Evolutionary conservation across 495 filamentous ascomycete genomes (phyloP).

Genomic region (Cetradonia linearis): DNA sequence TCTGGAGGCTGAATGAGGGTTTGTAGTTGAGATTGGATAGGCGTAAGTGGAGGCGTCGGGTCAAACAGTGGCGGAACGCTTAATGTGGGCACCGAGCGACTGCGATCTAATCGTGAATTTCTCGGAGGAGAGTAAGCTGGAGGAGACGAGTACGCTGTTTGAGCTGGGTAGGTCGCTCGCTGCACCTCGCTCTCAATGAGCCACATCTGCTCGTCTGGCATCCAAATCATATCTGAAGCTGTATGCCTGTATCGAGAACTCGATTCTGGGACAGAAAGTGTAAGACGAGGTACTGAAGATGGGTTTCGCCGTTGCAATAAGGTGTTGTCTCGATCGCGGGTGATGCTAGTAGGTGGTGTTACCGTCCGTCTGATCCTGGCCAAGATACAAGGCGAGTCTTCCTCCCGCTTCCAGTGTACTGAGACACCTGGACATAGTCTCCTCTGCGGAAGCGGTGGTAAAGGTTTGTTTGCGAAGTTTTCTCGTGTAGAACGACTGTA

Average conservation of each 20-base stretch:
- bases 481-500: slow-evolving; percentile 12
- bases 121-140: slow-evolving; percentile 16
- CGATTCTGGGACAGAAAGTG: slow-evolving; percentile 19
- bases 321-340: slow-evolving; percentile 9
- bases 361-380: slow-evolving; percentile 18
- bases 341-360: slow-evolving; percentile 5
- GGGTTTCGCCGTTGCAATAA: slow-evolving; percentile 22
- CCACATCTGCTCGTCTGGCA: slow-evolving; percentile 28
- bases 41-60: slow-evolving; percentile 18
- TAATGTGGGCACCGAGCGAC: slow-evolving; percentile 3
- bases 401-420: slow-evolving; percentile 13
- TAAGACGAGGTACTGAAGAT: slow-evolving; percentile 19
- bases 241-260: slow-evolving; percentile 4
- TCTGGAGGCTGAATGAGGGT: slow-evolving; percentile 20
- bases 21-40: slow-evolving; percentile 21
- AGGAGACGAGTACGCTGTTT: slow-evolving; percentile 10
- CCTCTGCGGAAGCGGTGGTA: slow-evolving; percentile 21
- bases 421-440: slow-evolving; percentile 14
- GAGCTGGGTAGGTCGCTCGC: slow-evolving; percentile 5
- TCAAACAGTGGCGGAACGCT: slow-evolving; percentile 3
- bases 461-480: slow-evolving; percentile 15
- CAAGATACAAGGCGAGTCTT: slow-evolving; percentile 22
- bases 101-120: neutral
- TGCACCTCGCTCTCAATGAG: slow-evolving; percentile 17
- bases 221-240: slow-evolving; percentile 25